Conservation (phyloP, 2,329 filamentous ascomycete species). For the Trichoderma guizhouense region DNA sequence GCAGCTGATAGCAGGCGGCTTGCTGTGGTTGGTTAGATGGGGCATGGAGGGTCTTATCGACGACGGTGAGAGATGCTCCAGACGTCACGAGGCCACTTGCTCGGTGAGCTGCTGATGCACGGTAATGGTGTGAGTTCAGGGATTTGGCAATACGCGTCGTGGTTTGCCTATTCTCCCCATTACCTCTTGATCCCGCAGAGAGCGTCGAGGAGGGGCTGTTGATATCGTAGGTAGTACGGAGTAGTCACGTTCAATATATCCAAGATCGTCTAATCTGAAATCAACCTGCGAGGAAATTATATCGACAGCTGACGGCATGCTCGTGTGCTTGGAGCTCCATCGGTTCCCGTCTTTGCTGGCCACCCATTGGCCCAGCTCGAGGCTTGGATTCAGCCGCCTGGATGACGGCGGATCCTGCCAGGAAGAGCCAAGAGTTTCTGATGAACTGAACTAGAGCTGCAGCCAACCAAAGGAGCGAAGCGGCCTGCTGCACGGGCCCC, state of each 20-base stretch:
- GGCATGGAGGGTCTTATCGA: constrained; percentile 4
- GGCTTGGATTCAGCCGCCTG: background rate
- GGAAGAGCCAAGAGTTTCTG: background rate
- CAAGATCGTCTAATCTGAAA: background rate
- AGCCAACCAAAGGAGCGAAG: constrained; percentile 11
- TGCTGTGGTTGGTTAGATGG: background rate
- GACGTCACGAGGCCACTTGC: constrained; percentile 2
- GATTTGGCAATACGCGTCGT: background rate
- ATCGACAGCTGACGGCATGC: background rate
- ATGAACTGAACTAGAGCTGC: constrained; percentile 1
- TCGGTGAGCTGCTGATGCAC: constrained; percentile 11
- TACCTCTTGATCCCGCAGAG: background rate
- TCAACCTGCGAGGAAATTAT: background rate
- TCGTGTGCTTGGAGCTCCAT: constrained; percentile 9
- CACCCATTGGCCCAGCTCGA: background rate
- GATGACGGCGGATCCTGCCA: background rate
- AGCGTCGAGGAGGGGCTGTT: background rate
- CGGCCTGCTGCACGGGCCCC: background rate
- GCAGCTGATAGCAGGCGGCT: background rate
- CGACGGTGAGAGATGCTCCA: constrained; percentile 4
- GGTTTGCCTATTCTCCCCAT: background rate
- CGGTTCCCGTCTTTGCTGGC: background rate
- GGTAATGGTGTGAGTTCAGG: background rate
- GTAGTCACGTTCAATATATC: background rate
- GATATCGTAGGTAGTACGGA: background rate